Evolutionary conservation across 768 basidiomycete genomes (phyloP).

Genomic region (Serendipita sp.): DNA sequence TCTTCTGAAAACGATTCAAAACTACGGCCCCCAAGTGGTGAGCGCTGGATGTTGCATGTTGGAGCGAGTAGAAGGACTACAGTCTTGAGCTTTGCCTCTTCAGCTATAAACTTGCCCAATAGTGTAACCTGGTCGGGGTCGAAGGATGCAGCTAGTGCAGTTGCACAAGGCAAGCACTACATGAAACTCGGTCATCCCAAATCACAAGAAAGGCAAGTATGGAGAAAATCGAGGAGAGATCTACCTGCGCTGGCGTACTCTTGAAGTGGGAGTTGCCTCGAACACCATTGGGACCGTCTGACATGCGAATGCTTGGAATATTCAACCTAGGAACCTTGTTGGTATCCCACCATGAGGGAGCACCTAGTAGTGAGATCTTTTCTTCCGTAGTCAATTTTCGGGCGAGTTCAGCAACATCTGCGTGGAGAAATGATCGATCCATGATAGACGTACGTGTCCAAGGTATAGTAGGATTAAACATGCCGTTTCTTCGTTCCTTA

Average conservation of each 20-base stretch:
- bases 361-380: constrained; percentile 46
- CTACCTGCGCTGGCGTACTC: constrained; percentile 32
- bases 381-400: constrained; percentile 40
- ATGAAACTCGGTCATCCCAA: not conserved
- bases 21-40: constrained; percentile 38
- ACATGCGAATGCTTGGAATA: constrained; percentile 56
- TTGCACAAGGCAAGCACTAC: constrained; percentile 36
- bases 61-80: constrained; percentile 43
- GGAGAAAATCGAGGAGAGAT: not conserved
- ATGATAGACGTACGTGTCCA: not conserved
- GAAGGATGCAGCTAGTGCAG: constrained; percentile 55
- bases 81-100: constrained; percentile 50
- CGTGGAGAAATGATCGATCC: constrained; percentile 30
- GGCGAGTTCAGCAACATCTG: constrained; percentile 34
- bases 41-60: constrained; percentile 60
- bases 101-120: constrained; percentile 41
- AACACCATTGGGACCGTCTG: constrained; percentile 59
- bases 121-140: constrained; percentile 38
- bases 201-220: too few species aligned
- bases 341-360: constrained; percentile 61
- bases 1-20: constrained; percentile 74
- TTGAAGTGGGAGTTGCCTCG: constrained; percentile 51
- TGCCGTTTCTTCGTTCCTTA: not conserved
- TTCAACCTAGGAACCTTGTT: constrained; percentile 35
- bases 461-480: not conserved